Conservation (phyloP, 2,329 filamentous ascomycete genomes). For the Stachybotrys elegans region DNA sequence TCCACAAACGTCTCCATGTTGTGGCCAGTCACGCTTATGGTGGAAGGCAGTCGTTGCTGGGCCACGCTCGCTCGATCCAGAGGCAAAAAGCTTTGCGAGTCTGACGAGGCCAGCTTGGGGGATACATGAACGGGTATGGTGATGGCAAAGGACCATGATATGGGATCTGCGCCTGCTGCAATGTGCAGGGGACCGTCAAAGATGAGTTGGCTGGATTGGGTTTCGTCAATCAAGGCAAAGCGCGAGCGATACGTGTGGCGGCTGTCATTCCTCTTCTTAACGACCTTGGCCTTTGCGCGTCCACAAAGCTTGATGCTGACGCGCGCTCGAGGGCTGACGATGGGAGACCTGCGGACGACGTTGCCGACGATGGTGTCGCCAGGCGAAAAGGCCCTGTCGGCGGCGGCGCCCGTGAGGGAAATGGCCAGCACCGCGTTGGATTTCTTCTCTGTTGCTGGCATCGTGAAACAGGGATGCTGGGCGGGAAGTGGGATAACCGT, state of each 20-base stretch:
- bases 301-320: slow-evolving; percentile 3
- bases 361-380: slow-evolving; percentile 6
- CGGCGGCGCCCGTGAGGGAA: background rate
- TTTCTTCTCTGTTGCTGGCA: background rate
- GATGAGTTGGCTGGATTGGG: background rate
- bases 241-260: background rate
- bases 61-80: background rate
- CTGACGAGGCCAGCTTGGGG: background rate
- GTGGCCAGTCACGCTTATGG: background rate
- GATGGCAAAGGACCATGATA: background rate
- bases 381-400: background rate
- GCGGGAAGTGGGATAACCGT: too few species aligned
- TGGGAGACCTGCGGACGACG: slow-evolving; percentile 3
- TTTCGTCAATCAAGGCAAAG: background rate
- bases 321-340: background rate
- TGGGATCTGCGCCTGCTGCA: background rate
- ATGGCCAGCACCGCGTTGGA: background rate
- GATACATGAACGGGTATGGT: background rate
- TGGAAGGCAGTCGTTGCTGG: background rate
- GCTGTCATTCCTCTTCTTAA: background rate
- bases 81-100: background rate
- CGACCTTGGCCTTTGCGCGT: slow-evolving; percentile 3
- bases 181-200: background rate
- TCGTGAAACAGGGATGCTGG: too few species aligned
- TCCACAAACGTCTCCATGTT: background rate